A percentile compares a stretch with the other conserved stretches of the same genome.
These are phyloP conservation scores for Lanmaoa pseudosensibilis DNA, from an alignment of 768 basidiomycete species.

Conservation along the genomic window DNA sequence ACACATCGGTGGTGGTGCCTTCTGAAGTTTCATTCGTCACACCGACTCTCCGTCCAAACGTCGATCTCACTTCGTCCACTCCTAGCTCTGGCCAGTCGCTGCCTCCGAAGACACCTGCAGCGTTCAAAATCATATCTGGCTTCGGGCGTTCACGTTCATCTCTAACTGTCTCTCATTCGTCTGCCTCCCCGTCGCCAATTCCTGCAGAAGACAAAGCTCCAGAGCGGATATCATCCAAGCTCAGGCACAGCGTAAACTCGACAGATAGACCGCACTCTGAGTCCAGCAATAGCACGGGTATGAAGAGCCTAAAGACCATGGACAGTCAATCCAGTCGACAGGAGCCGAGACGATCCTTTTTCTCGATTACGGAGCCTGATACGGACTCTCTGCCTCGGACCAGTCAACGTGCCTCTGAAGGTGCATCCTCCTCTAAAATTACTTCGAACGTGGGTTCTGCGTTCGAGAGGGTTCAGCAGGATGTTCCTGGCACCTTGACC, in stretches of 20 bases:
- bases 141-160: conserved; percentile 69
- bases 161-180: conserved; percentile 41
- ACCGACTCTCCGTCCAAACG: conserved; percentile 47
- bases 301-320: conserved; percentile 59
- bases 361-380: conserved; percentile 34
- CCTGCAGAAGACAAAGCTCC: conserved; percentile 24
- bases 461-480: conserved; percentile 9
- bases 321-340: conserved; percentile 44
- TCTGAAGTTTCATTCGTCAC: conserved; percentile 58
- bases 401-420: conserved; percentile 22
- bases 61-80: conserved; percentile 42
- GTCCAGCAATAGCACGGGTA: conserved; percentile 57
- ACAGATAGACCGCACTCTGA: conserved; percentile 57
- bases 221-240: conserved; percentile 36
- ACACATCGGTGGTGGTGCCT: conserved; percentile 41
- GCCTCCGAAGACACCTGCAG: conserved; percentile 49
- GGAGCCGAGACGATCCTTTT: conserved; percentile 38
- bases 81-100: conserved; percentile 20
- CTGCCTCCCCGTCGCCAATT: conserved; percentile 31
- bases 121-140: conserved; percentile 62
- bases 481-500: conserved; percentile 5
- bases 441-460: conserved; percentile 8
- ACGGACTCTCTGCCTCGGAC: conserved; percentile 19
- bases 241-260: conserved; percentile 37
- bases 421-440: conserved; percentile 16